A percentile compares a stretch with the other conserved stretches of the same genome.
Evolutionary conservation across 2,329 filamentous ascomycete genomes (phyloP).

Genomic region (Cladophialophora chaetospira): DNA sequence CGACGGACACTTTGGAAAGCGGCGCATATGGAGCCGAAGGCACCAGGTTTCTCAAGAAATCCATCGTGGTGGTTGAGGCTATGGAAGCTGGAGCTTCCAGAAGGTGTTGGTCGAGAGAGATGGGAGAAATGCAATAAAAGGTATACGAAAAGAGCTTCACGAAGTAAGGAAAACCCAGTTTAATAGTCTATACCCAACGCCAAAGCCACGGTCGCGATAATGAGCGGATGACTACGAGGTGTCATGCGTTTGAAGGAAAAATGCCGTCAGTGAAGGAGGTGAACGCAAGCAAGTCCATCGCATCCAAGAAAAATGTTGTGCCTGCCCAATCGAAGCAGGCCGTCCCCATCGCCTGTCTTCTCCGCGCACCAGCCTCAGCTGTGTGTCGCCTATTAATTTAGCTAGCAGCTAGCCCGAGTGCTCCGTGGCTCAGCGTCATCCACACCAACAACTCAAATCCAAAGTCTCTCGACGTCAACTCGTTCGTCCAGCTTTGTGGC

Average conservation of each 20-base stretch:
- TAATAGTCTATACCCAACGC: neutral
- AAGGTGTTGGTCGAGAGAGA: neutral
- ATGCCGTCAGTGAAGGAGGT: neutral
- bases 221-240: neutral
- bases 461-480: slow-evolving; percentile 6
- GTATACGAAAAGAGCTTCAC: no score
- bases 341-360: neutral
- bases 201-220: slow-evolving; percentile 1
- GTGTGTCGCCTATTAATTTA: neutral
- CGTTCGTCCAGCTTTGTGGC: neutral
- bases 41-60: slow-evolving; percentile 17
- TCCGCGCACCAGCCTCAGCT: neutral
- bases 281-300: neutral
- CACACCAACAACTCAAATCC: slow-evolving; percentile 6
- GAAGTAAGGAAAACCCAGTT: neutral
- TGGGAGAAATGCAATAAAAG: neutral
- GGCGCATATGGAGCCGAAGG: neutral
- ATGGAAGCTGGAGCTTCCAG: neutral
- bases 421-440: neutral
- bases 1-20: slow-evolving; percentile 1
- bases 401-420: no score
- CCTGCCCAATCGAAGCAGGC: neutral
- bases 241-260: neutral
- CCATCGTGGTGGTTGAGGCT: slow-evolving; percentile 6
- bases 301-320: neutral